Conservation (phyloP, 2,329 filamentous ascomycete genomes). For the Venturia asperata region DNA sequence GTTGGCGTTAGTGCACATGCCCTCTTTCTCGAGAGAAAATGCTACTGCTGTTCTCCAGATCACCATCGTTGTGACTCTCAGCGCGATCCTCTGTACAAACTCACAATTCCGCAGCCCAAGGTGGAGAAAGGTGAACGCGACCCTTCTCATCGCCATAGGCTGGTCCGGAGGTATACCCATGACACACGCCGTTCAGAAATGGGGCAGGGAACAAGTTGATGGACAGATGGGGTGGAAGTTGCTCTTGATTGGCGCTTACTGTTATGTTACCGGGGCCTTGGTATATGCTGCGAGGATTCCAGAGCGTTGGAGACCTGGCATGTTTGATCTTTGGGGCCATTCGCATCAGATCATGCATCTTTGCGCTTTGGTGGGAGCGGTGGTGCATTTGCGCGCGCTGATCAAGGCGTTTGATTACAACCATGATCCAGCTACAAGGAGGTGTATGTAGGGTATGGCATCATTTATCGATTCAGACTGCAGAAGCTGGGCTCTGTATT, state of each 20-base stretch:
- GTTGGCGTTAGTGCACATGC: neutral
- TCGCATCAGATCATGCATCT: constrained; percentile 90
- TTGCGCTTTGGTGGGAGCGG: constrained; percentile 69
- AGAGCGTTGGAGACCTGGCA: constrained; percentile 64
- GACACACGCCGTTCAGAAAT: constrained; percentile 49
- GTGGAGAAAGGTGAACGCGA: constrained; percentile 6
- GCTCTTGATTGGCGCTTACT: constrained; percentile 59
- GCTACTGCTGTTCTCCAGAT: neutral
- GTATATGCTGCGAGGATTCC: constrained; percentile 73
- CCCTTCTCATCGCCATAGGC: constrained; percentile 1
- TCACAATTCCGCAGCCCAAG: neutral
- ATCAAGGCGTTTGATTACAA: constrained; percentile 73
- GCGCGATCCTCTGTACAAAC: constrained; percentile 10
- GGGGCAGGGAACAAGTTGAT: neutral
- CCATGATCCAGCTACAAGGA: constrained; percentile 37
- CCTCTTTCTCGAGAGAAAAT: neutral
- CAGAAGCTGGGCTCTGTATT: too few species aligned
- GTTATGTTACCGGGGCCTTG: constrained; percentile 74
- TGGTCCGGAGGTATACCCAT: neutral
- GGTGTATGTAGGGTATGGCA: neutral
- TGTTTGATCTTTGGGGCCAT: constrained; percentile 76
- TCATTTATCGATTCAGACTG: too few species aligned
- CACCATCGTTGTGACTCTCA: neutral
- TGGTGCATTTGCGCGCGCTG: constrained; percentile 68
- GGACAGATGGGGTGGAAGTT: constrained; percentile 13